A percentile compares a stretch with the other conserved stretches of the same genome.
These are phyloP conservation scores for Wallacemonas sp. DNA, from an alignment of 208 protist genomes.

Conservation along the genomic window DNA sequence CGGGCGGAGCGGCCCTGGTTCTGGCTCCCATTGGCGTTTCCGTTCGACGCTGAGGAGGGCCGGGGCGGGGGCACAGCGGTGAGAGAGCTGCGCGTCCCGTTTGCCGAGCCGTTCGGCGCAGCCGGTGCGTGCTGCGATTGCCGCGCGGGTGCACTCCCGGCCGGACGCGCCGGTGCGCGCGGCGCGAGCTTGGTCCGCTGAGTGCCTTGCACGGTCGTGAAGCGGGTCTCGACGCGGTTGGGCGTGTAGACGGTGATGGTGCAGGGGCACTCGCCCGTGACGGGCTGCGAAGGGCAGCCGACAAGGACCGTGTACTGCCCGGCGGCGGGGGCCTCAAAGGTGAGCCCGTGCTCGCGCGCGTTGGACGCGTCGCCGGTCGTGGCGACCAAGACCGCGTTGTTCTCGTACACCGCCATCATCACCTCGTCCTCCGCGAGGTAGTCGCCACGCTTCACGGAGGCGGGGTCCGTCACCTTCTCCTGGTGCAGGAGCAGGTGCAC, in stretches of 20 bases:
- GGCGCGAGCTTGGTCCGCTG: conserved; percentile 9
- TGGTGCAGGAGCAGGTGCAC: conserved; percentile 85
- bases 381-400: conserved; percentile 53
- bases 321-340: conserved; percentile 44
- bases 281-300: conserved; percentile 38
- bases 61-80: conserved; percentile 19
- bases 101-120: not conserved
- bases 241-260: conserved; percentile 67
- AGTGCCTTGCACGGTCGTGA: conserved; percentile 12
- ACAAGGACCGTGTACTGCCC: conserved; percentile 66
- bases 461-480: conserved; percentile 48
- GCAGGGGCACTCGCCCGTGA: conserved; percentile 61
- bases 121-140: not conserved
- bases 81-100: not conserved
- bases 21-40: not conserved
- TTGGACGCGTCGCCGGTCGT: conserved; percentile 70
- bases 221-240: conserved; percentile 30
- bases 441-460: conserved; percentile 43
- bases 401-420: conserved; percentile 61
- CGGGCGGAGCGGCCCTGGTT: conserved; percentile 15
- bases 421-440: conserved; percentile 66
- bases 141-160: not conserved
- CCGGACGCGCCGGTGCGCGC: not conserved
- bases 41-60: conserved; percentile 27
- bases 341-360: conserved; percentile 78